Percentiles rank a stretch among this genome's conserved stretches.
Evolutionary conservation across 257 asterid species (phyloP).

Genomic region (Przewalskia tangutica): DNA sequence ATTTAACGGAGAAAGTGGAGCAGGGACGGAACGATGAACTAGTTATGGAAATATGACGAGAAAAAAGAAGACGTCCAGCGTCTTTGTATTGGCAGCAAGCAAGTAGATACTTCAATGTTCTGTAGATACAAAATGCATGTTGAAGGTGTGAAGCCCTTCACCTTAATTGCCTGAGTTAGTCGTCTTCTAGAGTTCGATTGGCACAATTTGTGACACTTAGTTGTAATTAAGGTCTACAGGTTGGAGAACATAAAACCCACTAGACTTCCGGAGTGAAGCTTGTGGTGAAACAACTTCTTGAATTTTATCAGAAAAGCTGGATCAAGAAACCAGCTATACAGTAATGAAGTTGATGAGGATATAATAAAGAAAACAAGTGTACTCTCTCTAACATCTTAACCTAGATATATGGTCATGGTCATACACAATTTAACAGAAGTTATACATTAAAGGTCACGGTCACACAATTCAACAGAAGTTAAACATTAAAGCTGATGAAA

Average conservation of each 20-base stretch:
- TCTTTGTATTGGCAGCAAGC: background rate
- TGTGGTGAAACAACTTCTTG: background rate
- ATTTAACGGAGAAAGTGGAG: background rate
- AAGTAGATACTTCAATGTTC: background rate
- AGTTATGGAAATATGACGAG: background rate
- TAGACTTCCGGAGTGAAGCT: background rate
- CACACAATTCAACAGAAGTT: background rate
- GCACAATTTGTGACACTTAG: background rate
- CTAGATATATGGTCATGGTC: background rate
- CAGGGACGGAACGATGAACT: background rate
- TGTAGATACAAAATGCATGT: background rate
- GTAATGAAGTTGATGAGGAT: background rate
- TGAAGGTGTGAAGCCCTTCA: background rate
- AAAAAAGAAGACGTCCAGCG: background rate
- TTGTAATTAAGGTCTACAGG: background rate
- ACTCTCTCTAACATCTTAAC: background rate
- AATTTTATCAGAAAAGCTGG: background rate
- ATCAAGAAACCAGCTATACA: background rate
- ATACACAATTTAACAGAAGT: background rate
- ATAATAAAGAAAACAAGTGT: background rate
- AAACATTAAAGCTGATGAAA: background rate
- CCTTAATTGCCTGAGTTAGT: background rate
- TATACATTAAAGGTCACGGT: background rate
- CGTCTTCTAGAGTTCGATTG: background rate
- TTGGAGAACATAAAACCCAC: background rate